Percentiles rank a stretch among this genome's conserved stretches.
Conservation (phyloP, 2,329 filamentous ascomycete genomes). For the Elsinoe ampelina region DNA sequence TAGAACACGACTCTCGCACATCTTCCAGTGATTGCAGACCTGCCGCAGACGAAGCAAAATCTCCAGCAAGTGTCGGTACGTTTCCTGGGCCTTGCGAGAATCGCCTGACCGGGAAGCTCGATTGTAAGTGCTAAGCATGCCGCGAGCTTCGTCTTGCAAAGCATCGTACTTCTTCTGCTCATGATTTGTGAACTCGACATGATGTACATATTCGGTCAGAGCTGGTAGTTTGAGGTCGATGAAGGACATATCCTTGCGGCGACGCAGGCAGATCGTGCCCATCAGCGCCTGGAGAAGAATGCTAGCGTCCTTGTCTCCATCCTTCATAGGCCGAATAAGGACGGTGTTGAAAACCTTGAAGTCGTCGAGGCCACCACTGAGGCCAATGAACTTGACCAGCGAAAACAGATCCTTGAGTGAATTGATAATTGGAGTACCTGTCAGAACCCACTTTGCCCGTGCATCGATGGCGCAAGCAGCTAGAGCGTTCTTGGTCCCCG, state of each 20-base stretch:
- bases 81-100: slow-evolving; percentile 31
- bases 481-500: slow-evolving; percentile 59
- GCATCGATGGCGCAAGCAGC: slow-evolving; percentile 60
- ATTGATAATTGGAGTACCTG: slow-evolving; percentile 46
- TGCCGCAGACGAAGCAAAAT: slow-evolving; percentile 74
- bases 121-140: slow-evolving; percentile 55
- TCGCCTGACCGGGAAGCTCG: slow-evolving; percentile 20
- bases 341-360: slow-evolving; percentile 63
- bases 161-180: slow-evolving; percentile 71
- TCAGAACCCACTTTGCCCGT: slow-evolving; percentile 67
- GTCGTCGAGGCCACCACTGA: slow-evolving; percentile 67
- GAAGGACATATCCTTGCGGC: slow-evolving; percentile 82
- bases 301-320: slow-evolving; percentile 45
- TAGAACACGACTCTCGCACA: slow-evolving; percentile 66
- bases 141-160: slow-evolving; percentile 65
- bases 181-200: slow-evolving; percentile 61
- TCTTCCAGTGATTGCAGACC: slow-evolving; percentile 79
- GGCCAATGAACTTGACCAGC: slow-evolving; percentile 64
- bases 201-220: slow-evolving; percentile 68
- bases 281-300: slow-evolving; percentile 66
- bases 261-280: slow-evolving; percentile 67
- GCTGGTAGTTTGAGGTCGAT: slow-evolving; percentile 70
- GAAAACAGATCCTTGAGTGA: slow-evolving; percentile 73
- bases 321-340: slow-evolving; percentile 58
- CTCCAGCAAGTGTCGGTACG: slow-evolving; percentile 69